Base-by-base conservation (phyloP, 768 basidiomycete species). In the Auricularia cornea region DNA sequence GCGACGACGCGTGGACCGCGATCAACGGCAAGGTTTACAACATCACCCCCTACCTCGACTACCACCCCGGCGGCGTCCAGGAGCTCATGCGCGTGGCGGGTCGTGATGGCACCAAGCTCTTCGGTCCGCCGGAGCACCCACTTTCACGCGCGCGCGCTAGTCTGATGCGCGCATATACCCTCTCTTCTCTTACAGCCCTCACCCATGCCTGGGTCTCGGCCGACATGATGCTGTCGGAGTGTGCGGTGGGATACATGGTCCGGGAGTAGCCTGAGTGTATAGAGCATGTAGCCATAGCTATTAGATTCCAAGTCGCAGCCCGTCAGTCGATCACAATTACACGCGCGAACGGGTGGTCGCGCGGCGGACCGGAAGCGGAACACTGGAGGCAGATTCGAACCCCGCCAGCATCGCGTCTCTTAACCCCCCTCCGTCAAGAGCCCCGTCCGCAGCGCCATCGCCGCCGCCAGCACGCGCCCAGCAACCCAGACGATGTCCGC, bases 181-280 rank as follows among this genome's bases (percentile, higher is more conserved):
- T 60, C 57, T 52, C 38, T 35, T 38, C 35, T 10, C 35, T 38
- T 14, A 12, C 66, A 98, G 96, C 89, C 56, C 75, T 83, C 28
- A 98, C 95, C 0, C 96, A 99, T 73, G 91, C 88, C 3, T 99
- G 96, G 96, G 94, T 99, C 33, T 98, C 93, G 68, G 84, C 83
- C n/a, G 96, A 99, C 60, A 88, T 88, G 68, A 97, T 98, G 92
- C 79, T 99, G 26, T 95, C 98, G 71, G 82, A 86, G 35, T 98
- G 93, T 73, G 78, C 97, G 56, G 89, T 99, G 40, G 96, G 96
- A 18, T 91, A 97, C 70, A 77, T 99, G 44, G 85, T 94, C 14
- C 74, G 88, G 1, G 91, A 93, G 59, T 59, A 56, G 59, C 51
- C n/a, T n/a, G n/a, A 52, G 51, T n/a, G 8, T 28, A 20, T 26